Evolutionary conservation across 2,329 filamentous ascomycete genomes (phyloP).

Genomic region (Neopestalotiopsis sp.): DNA sequence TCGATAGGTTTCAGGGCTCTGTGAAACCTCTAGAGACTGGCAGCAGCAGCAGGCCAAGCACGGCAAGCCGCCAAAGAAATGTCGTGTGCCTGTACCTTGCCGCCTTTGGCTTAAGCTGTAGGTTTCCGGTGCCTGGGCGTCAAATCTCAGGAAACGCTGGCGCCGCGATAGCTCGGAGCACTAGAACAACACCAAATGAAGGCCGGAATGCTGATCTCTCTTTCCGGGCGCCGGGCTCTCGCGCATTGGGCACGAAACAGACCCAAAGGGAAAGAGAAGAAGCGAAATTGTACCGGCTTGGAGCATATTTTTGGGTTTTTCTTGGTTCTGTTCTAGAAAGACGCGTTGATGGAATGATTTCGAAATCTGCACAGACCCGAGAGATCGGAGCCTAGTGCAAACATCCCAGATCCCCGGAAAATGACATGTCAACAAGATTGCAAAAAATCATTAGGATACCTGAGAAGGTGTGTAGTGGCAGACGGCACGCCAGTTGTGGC

Average conservation of each 20-base stretch:
- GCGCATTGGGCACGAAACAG: neutral
- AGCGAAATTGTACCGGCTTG: neutral
- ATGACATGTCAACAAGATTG: neutral
- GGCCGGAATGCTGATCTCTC: slow-evolving; percentile 1
- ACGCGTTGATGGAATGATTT: slow-evolving; percentile 2
- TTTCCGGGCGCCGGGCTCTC: neutral
- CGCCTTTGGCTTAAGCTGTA: slow-evolving; percentile 8
- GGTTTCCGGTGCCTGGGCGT: neutral
- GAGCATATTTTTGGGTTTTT: neutral
- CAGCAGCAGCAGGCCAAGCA: neutral
- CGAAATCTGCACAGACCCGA: slow-evolving; percentile 3
- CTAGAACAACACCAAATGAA: neutral
- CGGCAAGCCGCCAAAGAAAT: neutral
- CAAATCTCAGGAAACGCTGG: slow-evolving; percentile 12
- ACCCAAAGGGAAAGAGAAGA: neutral
- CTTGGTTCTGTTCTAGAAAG: neutral
- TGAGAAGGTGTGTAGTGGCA: neutral
- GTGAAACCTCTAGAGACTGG: neutral
- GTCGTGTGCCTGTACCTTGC: neutral
- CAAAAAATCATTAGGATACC: neutral
- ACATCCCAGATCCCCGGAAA: neutral
- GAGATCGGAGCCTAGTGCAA: neutral
- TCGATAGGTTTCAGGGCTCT: neutral
- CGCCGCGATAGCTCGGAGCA: slow-evolving; percentile 6
- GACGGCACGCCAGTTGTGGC: neutral